These are phyloP conservation scores for Arthrinium phaeospermum DNA, from an alignment of 2,329 filamentous ascomycete genomes.

Conservation along the genomic window DNA sequence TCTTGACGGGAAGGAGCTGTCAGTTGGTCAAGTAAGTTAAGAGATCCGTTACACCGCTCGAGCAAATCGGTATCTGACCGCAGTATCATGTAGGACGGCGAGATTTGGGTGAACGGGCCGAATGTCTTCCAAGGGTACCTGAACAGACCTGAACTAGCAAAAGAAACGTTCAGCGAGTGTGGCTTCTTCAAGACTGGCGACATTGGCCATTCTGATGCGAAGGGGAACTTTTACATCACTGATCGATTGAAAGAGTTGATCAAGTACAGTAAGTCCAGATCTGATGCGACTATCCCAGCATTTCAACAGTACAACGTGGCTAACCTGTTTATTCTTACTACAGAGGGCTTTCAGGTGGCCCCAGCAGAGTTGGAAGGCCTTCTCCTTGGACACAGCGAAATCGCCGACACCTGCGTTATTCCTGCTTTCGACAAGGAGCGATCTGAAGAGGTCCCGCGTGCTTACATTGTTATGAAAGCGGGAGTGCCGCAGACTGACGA, in stretches of 20 bases:
- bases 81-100: slow-evolving; percentile 58
- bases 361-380: slow-evolving; percentile 68
- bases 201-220: slow-evolving; percentile 76
- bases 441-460: slow-evolving; percentile 72
- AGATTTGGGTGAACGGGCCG: slow-evolving; percentile 78
- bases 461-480: slow-evolving; percentile 61
- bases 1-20: slow-evolving; percentile 60
- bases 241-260: slow-evolving; percentile 79
- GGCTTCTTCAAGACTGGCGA: slow-evolving; percentile 94
- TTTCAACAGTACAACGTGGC: slow-evolving; percentile 28
- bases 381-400: slow-evolving; percentile 48
- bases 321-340: slow-evolving; percentile 39
- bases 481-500: slow-evolving; percentile 43
- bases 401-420: slow-evolving; percentile 66
- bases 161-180: slow-evolving; percentile 73
- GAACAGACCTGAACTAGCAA: slow-evolving; percentile 74
- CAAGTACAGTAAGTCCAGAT: slow-evolving; percentile 56
- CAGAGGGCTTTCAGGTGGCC: slow-evolving; percentile 74
- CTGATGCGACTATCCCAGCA: background rate
- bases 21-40: slow-evolving; percentile 50
- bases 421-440: slow-evolving; percentile 64
- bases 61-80: background rate
- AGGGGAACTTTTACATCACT: slow-evolving; percentile 88
- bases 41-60: slow-evolving; percentile 3
- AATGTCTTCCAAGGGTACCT: slow-evolving; percentile 83